Evolutionary conservation across 306 rosid species (phyloP).

Genomic region (Pterocarpus macrocarpus): DNA sequence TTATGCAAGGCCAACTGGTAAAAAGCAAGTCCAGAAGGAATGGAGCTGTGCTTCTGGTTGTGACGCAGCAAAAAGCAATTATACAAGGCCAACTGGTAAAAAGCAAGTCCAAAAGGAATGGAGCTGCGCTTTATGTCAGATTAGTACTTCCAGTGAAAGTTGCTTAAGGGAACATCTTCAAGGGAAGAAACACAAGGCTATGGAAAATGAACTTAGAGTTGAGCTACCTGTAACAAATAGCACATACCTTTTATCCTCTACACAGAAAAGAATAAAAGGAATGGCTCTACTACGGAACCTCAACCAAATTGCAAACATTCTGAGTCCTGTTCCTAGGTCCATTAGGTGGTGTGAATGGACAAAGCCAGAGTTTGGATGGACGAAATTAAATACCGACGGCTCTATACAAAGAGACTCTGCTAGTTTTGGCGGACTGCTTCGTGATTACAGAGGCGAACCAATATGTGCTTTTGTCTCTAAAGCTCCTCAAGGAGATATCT

Average conservation of each 20-base stretch:
- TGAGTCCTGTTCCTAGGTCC: conserved; percentile 54
- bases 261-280: conserved; percentile 49
- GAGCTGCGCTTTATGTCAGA: conserved; percentile 72
- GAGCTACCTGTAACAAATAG: conserved; percentile 30
- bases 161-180: conserved; percentile 56
- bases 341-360: conserved; percentile 59
- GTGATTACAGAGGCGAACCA: conserved; percentile 57
- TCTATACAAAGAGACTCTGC: conserved; percentile 53
- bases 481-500: conserved; percentile 55
- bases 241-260: conserved; percentile 38
- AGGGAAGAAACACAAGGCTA: conserved; percentile 64
- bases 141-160: conserved; percentile 55
- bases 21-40: conserved; percentile 61
- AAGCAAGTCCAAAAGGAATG: conserved; percentile 67
- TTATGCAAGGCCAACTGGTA: conserved; percentile 24
- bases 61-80: background rate
- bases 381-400: conserved; percentile 76
- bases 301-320: conserved; percentile 58
- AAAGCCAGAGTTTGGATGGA: conserved; percentile 67
- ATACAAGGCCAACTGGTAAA: conserved; percentile 30
- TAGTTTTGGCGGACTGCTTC: conserved; percentile 69
- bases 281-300: conserved; percentile 57
- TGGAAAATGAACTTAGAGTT: conserved; percentile 39
- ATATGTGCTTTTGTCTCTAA: conserved; percentile 70
- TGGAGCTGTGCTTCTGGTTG: conserved; percentile 63